A percentile compares a stretch with the other conserved stretches of the same genome.
Evolutionary conservation across 331 rosid genomes (phyloP).

Genomic region (Cydonia oblonga): DNA sequence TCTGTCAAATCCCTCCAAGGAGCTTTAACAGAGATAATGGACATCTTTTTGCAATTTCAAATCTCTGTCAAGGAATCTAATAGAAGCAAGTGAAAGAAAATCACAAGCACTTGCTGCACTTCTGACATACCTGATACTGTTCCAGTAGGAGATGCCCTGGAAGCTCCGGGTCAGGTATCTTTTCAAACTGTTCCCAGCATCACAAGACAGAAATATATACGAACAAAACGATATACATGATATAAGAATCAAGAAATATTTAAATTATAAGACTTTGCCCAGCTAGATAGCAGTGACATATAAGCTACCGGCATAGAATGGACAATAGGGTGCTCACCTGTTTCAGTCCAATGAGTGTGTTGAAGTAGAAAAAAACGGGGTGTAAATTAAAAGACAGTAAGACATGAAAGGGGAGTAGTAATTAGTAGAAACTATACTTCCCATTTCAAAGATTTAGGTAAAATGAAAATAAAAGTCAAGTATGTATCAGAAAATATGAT

Average conservation of each 20-base stretch:
- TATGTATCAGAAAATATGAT: neutral
- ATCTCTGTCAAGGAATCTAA: neutral
- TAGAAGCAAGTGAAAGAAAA: neutral
- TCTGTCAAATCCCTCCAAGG: neutral
- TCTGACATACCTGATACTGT: conserved; percentile 72
- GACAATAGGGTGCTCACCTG: neutral
- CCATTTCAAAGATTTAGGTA: neutral
- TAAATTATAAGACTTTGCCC: neutral
- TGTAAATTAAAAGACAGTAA: neutral
- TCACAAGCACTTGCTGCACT: neutral
- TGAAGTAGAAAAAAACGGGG: too few relatives aligned
- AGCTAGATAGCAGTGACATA: neutral
- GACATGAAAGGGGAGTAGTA: neutral
- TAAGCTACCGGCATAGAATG: neutral
- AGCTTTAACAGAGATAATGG: neutral
- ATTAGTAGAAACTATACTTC: neutral
- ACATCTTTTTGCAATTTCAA: neutral
- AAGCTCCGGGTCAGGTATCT: conserved; percentile 79
- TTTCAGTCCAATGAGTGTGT: neutral
- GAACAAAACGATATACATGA: neutral
- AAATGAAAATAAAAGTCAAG: neutral
- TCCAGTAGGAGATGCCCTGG: conserved; percentile 91
- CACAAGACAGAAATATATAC: conserved; percentile 1
- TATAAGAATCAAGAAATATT: neutral
- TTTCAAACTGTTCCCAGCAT: conserved; percentile 61